Base-by-base conservation (phyloP, 208 protist species). In the Trypanosoma scelopori region DNA sequence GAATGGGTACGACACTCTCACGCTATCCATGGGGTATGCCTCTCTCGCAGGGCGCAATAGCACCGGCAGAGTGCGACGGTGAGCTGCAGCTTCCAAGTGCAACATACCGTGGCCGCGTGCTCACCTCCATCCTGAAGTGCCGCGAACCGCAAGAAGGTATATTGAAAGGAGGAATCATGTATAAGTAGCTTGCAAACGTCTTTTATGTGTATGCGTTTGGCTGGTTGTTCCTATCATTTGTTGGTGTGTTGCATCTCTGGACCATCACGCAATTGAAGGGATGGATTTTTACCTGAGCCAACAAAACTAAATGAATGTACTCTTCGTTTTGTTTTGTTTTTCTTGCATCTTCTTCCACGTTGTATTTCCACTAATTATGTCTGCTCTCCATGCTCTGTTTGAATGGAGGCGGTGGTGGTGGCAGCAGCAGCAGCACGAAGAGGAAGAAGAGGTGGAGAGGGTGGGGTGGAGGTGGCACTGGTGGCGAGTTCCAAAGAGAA, bases 31-130 rank as follows among this genome's bases (percentile, higher is more conserved):
- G 60, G 60, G 20, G 16, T 43, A 57, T 11, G 1, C 18, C 52
- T 13, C 1, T 6, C 28, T 11, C 5, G 7, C 2, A 7, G 1
- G 37, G 0, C 1, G 1, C 5, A 25, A 3, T 2, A 13, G 23
- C 30, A 13, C 41, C 16, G 0, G 41, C 46, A 13, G 20, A 48
- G 27, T 6, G 25, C 39, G 23, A 9, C 16, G 32, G 1, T 15
- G 12, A 50, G 30, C 32, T 72, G 28, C 41, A 72, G 30, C 43
- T 72, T 18, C 66, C 66, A 46, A 39, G 35, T 6, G 48, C 20
- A 15, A 72, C 66, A 25, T 59, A 49, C 30, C 66, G 66, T 5
- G 60, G 57, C 43, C 51, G 66, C 37, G 20, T 59, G 27, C 30
- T 65, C 3, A 16, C 22, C 0, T 61, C 65, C 0, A 49, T 60